Conservation (phyloP, 345 rosid genomes). For the Eucalyptus camaldulensis region DNA sequence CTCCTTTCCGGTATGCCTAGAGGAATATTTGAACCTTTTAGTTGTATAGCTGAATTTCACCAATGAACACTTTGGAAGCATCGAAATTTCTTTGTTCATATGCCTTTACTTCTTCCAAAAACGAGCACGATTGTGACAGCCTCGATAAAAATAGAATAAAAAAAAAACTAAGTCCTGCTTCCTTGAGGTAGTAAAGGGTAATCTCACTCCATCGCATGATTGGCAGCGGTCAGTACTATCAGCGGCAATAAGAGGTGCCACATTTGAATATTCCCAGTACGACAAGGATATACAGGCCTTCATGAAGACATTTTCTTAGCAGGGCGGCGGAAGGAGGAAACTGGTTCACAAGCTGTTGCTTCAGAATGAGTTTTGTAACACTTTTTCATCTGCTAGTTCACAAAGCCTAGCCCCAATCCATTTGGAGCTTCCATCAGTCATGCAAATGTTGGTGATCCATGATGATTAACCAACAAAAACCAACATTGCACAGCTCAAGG, state of each 20-base stretch:
- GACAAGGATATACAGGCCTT: not conserved
- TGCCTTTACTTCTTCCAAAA: not conserved
- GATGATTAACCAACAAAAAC: not conserved
- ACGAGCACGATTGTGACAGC: not conserved
- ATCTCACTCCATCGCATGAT: not conserved
- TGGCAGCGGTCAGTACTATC: not conserved
- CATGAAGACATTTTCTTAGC: not conserved
- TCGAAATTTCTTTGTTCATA: not conserved
- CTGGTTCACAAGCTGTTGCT: not conserved
- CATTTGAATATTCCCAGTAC: not conserved
- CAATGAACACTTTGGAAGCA: not conserved
- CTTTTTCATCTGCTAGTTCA: not conserved
- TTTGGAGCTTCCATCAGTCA: not conserved
- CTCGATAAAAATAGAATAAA: not conserved
- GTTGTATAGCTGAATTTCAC: not conserved
- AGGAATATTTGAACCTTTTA: not conserved
- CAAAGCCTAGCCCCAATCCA: not conserved
- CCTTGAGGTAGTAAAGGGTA: not conserved
- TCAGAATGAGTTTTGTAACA: not conserved
- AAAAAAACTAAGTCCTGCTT: not conserved
- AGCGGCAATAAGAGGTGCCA: not conserved
- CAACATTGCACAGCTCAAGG: not conserved
- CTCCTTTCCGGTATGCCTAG: not conserved
- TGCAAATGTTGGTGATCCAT: not conserved
- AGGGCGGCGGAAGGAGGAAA: not conserved